phyloP scores from a whole-genome alignment of 2,329 filamentous ascomycete genomes.

The Trichocomaceae sp. region DNA sequence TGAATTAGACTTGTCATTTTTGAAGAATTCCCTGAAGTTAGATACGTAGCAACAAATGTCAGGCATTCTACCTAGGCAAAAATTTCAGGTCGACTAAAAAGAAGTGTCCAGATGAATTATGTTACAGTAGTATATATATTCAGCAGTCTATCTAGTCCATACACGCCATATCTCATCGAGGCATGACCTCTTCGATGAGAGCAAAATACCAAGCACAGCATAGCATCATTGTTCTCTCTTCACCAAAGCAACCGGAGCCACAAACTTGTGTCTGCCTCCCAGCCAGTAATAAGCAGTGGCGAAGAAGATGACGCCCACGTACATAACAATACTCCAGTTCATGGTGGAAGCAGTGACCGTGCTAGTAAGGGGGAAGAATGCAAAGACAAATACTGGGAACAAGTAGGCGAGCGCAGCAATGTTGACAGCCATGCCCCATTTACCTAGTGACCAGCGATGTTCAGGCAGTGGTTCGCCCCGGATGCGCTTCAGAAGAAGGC shows the following conservation, averaged over 20 bases:
- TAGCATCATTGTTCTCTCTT: slow-evolving; percentile 19
- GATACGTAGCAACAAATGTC: too few species aligned
- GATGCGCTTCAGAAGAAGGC: slow-evolving; percentile 41
- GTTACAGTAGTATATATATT: too few species aligned
- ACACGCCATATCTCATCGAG: not conserved
- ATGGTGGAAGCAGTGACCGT: slow-evolving; percentile 32
- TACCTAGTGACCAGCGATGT: slow-evolving; percentile 42
- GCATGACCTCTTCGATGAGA: not conserved
- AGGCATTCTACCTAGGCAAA: too few species aligned
- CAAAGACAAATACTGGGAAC: slow-evolving; percentile 35
- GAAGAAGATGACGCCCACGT: slow-evolving; percentile 37
- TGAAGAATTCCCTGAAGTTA: too few species aligned
- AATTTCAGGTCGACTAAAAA: too few species aligned
- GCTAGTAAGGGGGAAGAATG: slow-evolving; percentile 39
- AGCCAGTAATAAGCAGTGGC: slow-evolving; percentile 38
- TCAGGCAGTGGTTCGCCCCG: slow-evolving; percentile 37
- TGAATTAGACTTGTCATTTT: too few species aligned
- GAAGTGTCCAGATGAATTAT: too few species aligned
- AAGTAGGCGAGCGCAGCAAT: slow-evolving; percentile 35
- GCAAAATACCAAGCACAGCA: not conserved
- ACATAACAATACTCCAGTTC: slow-evolving; percentile 46
- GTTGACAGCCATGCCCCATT: slow-evolving; percentile 41
- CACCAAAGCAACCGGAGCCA: slow-evolving; percentile 32
- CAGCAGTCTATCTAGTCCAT: too few species aligned
- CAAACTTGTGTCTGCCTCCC: slow-evolving; percentile 36